Evolutionary conservation across 2,329 filamentous ascomycete species (phyloP).

Genomic region (Pezicula neosporulosa): DNA sequence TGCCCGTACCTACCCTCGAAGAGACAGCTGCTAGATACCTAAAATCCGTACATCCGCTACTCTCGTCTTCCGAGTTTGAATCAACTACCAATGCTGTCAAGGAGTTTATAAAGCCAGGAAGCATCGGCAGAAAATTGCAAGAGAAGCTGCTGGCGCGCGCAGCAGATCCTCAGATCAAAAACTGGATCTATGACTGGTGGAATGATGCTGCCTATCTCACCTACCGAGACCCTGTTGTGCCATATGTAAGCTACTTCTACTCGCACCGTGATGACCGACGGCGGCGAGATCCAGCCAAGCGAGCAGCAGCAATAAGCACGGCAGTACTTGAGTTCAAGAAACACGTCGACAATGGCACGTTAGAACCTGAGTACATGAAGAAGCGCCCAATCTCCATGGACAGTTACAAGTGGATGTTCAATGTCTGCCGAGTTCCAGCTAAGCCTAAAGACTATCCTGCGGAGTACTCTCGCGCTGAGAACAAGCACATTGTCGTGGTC

Average conservation of each 20-base stretch:
- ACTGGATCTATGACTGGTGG: slow-evolving; percentile 99
- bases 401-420: slow-evolving; percentile 99
- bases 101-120: slow-evolving; percentile 85
- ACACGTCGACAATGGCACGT: slow-evolving; percentile 74
- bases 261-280: slow-evolving; percentile 91
- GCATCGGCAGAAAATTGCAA: slow-evolving; percentile 78
- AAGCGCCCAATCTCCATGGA: slow-evolving; percentile 97
- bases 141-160: slow-evolving; percentile 78
- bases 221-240: slow-evolving; percentile 93
- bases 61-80: slow-evolving; percentile 65
- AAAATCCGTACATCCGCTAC: slow-evolving; percentile 73
- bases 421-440: slow-evolving; percentile 80
- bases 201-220: slow-evolving; percentile 88
- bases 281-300: slow-evolving; percentile 84
- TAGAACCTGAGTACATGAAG: slow-evolving; percentile 99
- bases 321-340: slow-evolving; percentile 91
- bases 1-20: slow-evolving; percentile 78
- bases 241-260: slow-evolving; percentile 99
- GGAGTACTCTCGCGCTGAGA: slow-evolving; percentile 70
- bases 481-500: slow-evolving; percentile 86
- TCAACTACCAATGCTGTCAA: slow-evolving; percentile 78
- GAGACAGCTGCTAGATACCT: slow-evolving; percentile 79
- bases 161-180: slow-evolving; percentile 77
- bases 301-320: slow-evolving; percentile 85
- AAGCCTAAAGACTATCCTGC: slow-evolving; percentile 77